phyloP scores from a whole-genome alignment of 306 rosid species.

The Ochetophila trinervis region DNA sequence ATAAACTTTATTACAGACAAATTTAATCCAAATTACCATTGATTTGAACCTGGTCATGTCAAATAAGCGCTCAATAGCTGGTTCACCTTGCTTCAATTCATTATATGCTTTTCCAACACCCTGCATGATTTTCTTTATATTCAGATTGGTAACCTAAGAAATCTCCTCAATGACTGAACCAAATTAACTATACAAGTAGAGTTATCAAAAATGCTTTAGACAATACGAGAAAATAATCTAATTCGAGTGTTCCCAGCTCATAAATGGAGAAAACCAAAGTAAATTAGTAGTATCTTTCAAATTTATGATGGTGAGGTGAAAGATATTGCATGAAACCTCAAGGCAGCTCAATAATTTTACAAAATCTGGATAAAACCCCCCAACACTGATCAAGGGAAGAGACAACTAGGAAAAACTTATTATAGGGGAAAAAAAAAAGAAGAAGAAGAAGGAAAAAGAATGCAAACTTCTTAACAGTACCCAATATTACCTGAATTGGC shows the following conservation, averaged over 20 bases:
- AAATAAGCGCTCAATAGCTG: conserved; percentile 74
- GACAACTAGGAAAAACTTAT: not conserved
- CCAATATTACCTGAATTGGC: conserved; percentile 76
- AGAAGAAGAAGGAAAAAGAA: not conserved
- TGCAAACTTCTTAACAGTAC: not conserved
- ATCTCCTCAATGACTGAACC: conserved; percentile 50
- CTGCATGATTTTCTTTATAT: conserved; percentile 58
- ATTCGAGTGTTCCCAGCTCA: conserved; percentile 6
- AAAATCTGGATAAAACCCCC: conserved; percentile 1
- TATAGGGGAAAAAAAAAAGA: not conserved
- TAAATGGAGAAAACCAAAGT: not conserved
- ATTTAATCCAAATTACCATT: conserved; percentile 45
- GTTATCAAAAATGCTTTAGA: conserved; percentile 4
- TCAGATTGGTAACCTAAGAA: conserved; percentile 51
- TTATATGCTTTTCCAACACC: conserved; percentile 87
- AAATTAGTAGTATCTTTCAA: not conserved
- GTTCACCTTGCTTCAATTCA: conserved; percentile 91
- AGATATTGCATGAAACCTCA: not conserved
- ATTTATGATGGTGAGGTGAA: not conserved
- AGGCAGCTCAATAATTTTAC: not conserved
- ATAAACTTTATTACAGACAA: not conserved
- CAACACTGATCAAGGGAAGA: not conserved
- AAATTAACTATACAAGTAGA: conserved; percentile 21
- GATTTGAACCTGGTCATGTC: conserved; percentile 55
- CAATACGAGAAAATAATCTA: not conserved